Percentiles rank a stretch among this genome's conserved stretches.
phyloP scores from a whole-genome alignment of 768 basidiomycete species.

The Daedaleopsis nitida region DNA sequence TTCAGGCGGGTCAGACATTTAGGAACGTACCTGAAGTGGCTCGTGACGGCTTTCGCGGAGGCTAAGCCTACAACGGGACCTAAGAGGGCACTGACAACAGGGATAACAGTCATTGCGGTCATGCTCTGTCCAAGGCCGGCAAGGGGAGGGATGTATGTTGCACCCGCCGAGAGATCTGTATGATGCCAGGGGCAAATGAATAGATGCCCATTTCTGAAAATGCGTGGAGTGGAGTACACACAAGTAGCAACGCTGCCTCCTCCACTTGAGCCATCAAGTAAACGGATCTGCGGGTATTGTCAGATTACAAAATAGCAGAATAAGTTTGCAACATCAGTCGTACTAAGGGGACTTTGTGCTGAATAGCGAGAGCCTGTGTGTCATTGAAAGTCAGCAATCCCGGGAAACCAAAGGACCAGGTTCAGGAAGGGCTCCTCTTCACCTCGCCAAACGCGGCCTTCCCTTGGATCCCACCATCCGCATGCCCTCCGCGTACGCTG shows the following conservation, averaged over 20 bases:
- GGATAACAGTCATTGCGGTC: constrained; percentile 13
- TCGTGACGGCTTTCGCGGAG: constrained; percentile 19
- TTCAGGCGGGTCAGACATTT: too few species aligned
- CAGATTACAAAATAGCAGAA: neutral
- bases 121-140: constrained; percentile 20
- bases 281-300: constrained; percentile 5
- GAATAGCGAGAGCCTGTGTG: constrained; percentile 8
- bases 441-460: constrained; percentile 21
- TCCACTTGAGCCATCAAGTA: constrained; percentile 23
- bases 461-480: constrained; percentile 20
- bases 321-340: neutral
- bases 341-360: constrained; percentile 14
- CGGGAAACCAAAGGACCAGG: too few species aligned
- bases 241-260: constrained; percentile 21
- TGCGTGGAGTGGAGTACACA: neutral
- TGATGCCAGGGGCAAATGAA: neutral
- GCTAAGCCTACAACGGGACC: constrained; percentile 20
- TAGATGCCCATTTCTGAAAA: neutral
- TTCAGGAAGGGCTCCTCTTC: too few species aligned
- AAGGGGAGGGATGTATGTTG: constrained; percentile 20
- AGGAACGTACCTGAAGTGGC: constrained; percentile 19
- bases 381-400: neutral
- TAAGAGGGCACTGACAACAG: constrained; percentile 19
- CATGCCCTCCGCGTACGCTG: constrained; percentile 22
- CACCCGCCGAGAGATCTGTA: constrained; percentile 12